These are phyloP conservation scores for Echinosophora koreensis DNA, from an alignment of 306 rosid genomes.

Conservation along the genomic window DNA sequence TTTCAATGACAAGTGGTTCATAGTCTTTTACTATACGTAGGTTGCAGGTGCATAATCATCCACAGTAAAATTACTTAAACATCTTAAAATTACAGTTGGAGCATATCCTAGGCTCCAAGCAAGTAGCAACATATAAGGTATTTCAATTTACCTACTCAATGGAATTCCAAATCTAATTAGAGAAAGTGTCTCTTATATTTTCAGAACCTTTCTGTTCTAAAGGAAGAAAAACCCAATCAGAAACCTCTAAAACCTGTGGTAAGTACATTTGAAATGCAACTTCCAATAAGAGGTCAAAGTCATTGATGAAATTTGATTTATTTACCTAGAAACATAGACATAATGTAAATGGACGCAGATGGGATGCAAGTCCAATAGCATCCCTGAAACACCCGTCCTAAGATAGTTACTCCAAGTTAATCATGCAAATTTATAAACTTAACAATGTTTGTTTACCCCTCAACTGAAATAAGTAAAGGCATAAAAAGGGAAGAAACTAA, in stretches of 20 bases:
- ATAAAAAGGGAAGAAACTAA: neutral
- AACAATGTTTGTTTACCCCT: neutral
- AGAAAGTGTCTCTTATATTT: neutral
- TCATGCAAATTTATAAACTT: neutral
- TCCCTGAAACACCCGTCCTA: too few species aligned
- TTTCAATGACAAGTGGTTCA: neutral
- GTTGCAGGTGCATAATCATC: constrained; percentile 12
- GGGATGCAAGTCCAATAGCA: too few species aligned
- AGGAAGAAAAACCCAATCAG: neutral
- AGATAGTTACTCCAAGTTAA: too few species aligned
- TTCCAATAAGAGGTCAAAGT: neutral
- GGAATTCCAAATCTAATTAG: neutral
- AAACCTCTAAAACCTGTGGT: neutral
- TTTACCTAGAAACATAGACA: neutral
- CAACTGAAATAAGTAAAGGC: neutral
- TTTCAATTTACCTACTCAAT: neutral
- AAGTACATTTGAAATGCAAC: neutral
- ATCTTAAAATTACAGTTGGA: neutral
- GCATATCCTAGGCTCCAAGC: too few species aligned
- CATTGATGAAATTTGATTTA: constrained; percentile 2
- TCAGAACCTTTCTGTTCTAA: constrained; percentile 2
- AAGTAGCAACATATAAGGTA: neutral
- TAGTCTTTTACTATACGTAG: neutral
- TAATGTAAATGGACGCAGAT: too few species aligned
- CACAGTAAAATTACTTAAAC: neutral